Evolutionary conservation across 805 yeast genomes (phyloP).

Genomic region (Yarrowia sp.): DNA sequence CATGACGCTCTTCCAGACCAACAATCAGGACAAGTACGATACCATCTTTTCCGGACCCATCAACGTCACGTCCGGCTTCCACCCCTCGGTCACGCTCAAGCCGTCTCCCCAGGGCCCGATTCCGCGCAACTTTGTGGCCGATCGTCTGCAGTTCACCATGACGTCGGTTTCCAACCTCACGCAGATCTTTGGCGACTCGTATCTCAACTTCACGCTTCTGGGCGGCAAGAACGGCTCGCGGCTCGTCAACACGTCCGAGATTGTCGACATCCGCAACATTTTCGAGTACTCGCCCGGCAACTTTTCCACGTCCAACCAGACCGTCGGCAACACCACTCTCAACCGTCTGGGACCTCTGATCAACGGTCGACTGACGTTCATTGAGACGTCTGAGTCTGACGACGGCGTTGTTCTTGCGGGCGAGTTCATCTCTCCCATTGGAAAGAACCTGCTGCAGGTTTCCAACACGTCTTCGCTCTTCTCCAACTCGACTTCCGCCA

Average conservation of each 20-base stretch:
- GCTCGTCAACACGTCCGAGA: slow-evolving; percentile 3
- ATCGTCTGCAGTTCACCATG: slow-evolving; percentile 51
- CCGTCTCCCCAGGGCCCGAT: slow-evolving; percentile 37
- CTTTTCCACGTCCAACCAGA: slow-evolving; percentile 46
- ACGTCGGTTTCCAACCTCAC: slow-evolving; percentile 32
- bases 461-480: neutral
- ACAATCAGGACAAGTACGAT: slow-evolving; percentile 77
- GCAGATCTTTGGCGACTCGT: slow-evolving; percentile 26
- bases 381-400: neutral
- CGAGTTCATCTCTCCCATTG: slow-evolving; percentile 14
- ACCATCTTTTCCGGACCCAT: slow-evolving; percentile 68
- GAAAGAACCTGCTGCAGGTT: neutral
- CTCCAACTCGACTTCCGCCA: neutral
- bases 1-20: slow-evolving; percentile 68
- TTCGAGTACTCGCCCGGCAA: slow-evolving; percentile 78
- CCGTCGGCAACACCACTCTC: slow-evolving; percentile 52
- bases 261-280: slow-evolving; percentile 58
- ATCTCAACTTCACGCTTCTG: slow-evolving; percentile 35
- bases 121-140: slow-evolving; percentile 64
- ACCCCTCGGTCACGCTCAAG: slow-evolving; percentile 48
- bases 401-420: neutral
- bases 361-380: neutral
- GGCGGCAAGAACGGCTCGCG: slow-evolving; percentile 11
- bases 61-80: slow-evolving; percentile 42
- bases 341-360: slow-evolving; percentile 39